A percentile compares a stretch with the other conserved stretches of the same genome.
These are phyloP conservation scores for Panicum virgatum DNA, from an alignment of 202 grass and related monocot species.

Conservation along the genomic window DNA sequence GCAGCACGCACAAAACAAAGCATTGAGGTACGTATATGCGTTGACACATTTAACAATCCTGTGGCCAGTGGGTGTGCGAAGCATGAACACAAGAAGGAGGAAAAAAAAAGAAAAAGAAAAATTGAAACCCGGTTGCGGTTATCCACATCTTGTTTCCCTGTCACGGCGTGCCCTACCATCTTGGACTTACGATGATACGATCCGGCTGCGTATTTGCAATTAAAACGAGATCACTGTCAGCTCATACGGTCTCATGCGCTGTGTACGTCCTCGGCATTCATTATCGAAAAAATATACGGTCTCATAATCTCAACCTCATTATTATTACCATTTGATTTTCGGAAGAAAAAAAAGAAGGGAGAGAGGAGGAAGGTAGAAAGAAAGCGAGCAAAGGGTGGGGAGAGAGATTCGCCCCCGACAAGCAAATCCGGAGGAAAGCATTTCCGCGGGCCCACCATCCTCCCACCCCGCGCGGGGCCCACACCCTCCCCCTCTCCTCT, in stretches of 20 bases:
- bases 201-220: background rate
- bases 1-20: background rate
- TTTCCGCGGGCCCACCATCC: constrained; percentile 45
- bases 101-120: no score
- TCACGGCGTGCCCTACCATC: background rate
- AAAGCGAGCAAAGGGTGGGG: constrained; percentile 12
- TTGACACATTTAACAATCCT: background rate
- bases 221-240: constrained; percentile 2
- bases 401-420: constrained; percentile 61
- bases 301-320: background rate
- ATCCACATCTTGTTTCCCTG: background rate
- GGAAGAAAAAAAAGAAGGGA: background rate
- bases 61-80: background rate
- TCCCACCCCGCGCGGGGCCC: constrained; percentile 19
- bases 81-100: background rate
- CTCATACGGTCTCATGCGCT: background rate
- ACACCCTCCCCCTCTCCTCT: background rate
- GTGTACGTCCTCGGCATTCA: no score
- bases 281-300: no score
- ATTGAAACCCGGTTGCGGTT: background rate
- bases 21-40: background rate
- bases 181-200: background rate
- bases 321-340: background rate
- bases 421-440: constrained; percentile 70
- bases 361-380: background rate